phyloP scores from a whole-genome alignment of 345 rosid genomes.

The Salix koriyanagi region DNA sequence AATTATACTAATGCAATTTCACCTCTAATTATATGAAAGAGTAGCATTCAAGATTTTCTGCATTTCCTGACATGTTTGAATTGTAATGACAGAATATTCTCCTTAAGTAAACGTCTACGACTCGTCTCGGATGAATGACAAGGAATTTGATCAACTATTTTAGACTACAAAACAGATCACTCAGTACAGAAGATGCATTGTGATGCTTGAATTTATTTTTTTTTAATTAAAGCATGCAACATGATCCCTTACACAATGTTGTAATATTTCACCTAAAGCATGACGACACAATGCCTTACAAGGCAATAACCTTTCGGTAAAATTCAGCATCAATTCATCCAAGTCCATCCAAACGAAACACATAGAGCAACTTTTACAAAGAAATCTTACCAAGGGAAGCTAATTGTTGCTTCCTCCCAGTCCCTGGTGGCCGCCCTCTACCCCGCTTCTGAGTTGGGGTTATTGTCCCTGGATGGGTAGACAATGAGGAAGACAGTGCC shows the following conservation, averaged over 20 bases:
- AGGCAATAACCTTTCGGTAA: neutral
- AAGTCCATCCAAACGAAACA: neutral
- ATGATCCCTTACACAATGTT: neutral
- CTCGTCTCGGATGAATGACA: neutral
- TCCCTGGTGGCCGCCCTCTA: constrained; percentile 88
- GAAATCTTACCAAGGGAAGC: constrained; percentile 58
- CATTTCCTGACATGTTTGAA: neutral
- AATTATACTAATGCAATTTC: neutral
- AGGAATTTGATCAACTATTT: neutral
- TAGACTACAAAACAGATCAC: neutral
- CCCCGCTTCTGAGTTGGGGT: constrained; percentile 73
- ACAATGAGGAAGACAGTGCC: constrained; percentile 64
- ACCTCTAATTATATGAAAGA: neutral
- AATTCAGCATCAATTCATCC: neutral
- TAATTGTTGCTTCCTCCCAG: constrained; percentile 70
- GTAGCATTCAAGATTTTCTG: neutral
- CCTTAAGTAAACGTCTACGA: neutral
- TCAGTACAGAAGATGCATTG: neutral
- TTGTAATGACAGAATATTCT: neutral
- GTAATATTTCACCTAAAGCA: neutral
- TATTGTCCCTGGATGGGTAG: constrained; percentile 51
- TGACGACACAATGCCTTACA: neutral
- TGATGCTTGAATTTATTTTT: neutral
- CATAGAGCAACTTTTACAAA: neutral
- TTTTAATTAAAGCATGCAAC: neutral